phyloP scores from a whole-genome alignment of 495 filamentous ascomycete genomes.

The Tuber microsphaerosporum region DNA sequence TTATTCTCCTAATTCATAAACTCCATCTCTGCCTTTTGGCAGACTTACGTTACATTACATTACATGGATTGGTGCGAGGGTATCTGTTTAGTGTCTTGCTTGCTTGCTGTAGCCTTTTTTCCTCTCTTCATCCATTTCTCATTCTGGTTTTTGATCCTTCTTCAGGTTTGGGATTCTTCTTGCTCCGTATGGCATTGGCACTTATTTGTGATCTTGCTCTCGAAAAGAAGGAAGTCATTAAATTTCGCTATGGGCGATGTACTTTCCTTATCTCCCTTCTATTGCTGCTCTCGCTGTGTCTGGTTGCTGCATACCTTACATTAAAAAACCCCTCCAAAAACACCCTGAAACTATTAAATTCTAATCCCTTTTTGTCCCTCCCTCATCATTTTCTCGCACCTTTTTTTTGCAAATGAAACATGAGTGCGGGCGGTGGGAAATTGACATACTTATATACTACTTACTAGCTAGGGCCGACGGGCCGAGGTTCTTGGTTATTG shows the following conservation, averaged over 20 bases:
- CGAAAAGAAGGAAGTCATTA: neutral
- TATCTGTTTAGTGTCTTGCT: neutral
- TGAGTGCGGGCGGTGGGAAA: neutral
- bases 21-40: neutral
- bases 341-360: neutral
- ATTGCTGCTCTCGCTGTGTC: neutral
- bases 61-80: neutral
- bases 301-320: neutral
- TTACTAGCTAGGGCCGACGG: neutral
- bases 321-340: neutral
- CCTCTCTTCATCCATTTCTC: neutral
- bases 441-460: neutral
- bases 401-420: neutral
- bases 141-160: neutral
- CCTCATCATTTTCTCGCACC: neutral
- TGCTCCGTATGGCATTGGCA: neutral
- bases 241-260: neutral
- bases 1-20: neutral
- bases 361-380: neutral
- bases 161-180: neutral
- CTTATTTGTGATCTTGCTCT: neutral
- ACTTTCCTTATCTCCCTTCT: neutral
- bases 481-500: neutral
- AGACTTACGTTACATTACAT: neutral
- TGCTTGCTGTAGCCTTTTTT: neutral